Base-by-base conservation (phyloP, 2,329 filamentous ascomycete genomes). In the Orbilia oligospora region DNA sequence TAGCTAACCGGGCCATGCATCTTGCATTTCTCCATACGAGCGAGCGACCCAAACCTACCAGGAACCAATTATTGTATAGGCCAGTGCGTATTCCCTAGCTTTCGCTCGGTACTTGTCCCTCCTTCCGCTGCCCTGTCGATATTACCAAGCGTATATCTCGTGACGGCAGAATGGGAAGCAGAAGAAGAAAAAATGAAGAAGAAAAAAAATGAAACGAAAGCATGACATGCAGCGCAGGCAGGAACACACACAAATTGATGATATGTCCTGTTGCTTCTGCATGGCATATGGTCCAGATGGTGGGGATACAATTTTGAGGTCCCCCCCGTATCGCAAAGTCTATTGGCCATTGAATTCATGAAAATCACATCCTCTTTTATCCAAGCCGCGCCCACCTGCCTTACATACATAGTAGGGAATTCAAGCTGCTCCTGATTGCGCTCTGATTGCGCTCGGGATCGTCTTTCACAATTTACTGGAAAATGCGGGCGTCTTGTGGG, bases 21-120 rank as follows among this genome's bases (percentile, higher is more conserved):
- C 36, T 48, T 63, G 71, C 71, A 75, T 75, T 75, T 75, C 71
- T 69, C 71, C 71, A 75, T 75, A 75, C 71, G 71, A 75, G 71
- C 64, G 71, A 75, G 64, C 38, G 48, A 65, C 48, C 41, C 33
- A 22, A 56, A 55, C 58, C 41, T 36, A 27, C 24, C n/a, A n/a
- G n/a, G n/a, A n/a, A n/a, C n/a, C n/a, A n/a, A 30, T 30, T 30
- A 27, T 48, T 18, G 36, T 46, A 20, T 18, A 41, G 55, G 36
- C 30, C 44, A 56, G 20, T 46, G 49, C 33, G 10, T 48, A 38
- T 38, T 48, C 38, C n/a, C n/a, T n/a, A n/a, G 51, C 51, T 41
- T 49, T 67, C 61, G 36, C 51, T 73, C 70, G 71, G 71, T 41
- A 68, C 22, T 64, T 61, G 49, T 67, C 51, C 51, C 27, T 75